phyloP scores from a whole-genome alignment of 768 basidiomycete species.

The Cantharellus anzutake region DNA sequence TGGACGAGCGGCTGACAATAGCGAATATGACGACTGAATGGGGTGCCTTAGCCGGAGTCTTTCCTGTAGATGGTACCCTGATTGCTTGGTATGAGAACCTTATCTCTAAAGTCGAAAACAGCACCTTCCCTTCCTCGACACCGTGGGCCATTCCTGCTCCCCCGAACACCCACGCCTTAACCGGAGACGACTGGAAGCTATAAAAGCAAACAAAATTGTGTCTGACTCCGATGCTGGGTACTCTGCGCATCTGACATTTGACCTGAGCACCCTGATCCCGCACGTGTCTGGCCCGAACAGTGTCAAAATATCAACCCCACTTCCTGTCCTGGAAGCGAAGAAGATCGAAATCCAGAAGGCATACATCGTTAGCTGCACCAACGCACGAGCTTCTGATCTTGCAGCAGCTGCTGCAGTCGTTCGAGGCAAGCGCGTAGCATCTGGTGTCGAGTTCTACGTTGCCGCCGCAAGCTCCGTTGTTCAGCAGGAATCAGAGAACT shows the following conservation, averaged over 20 bases:
- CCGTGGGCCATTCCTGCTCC: slow-evolving; percentile 41
- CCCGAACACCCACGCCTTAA: slow-evolving; percentile 81
- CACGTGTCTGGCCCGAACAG: slow-evolving; percentile 96
- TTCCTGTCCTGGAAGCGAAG: slow-evolving; percentile 58
- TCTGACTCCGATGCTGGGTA: slow-evolving; percentile 72
- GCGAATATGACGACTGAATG: slow-evolving; percentile 99
- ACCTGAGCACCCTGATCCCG: slow-evolving; percentile 85
- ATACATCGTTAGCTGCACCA: slow-evolving; percentile 96
- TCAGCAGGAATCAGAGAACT: slow-evolving; percentile 69
- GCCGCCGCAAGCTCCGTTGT: slow-evolving; percentile 88
- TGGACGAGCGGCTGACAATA: slow-evolving; percentile 91
- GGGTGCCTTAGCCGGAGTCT: slow-evolving; percentile 92
- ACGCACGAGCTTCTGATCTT: slow-evolving; percentile 89
- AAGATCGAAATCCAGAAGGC: slow-evolving; percentile 85
- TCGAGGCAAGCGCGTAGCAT: slow-evolving; percentile 57
- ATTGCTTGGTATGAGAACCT: slow-evolving; percentile 70
- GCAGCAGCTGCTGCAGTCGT: slow-evolving; percentile 84
- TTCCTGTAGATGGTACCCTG: slow-evolving; percentile 74
- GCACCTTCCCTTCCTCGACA: slow-evolving; percentile 41
- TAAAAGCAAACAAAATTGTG: slow-evolving; percentile 28
- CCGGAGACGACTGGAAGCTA: slow-evolving; percentile 40
- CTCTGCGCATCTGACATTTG: slow-evolving; percentile 72
- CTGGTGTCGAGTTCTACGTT: slow-evolving; percentile 91
- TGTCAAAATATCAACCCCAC: slow-evolving; percentile 88
- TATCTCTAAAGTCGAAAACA: slow-evolving; percentile 52